Conservation (phyloP, 345 rosid species). For the Pistacia integerrima region DNA sequence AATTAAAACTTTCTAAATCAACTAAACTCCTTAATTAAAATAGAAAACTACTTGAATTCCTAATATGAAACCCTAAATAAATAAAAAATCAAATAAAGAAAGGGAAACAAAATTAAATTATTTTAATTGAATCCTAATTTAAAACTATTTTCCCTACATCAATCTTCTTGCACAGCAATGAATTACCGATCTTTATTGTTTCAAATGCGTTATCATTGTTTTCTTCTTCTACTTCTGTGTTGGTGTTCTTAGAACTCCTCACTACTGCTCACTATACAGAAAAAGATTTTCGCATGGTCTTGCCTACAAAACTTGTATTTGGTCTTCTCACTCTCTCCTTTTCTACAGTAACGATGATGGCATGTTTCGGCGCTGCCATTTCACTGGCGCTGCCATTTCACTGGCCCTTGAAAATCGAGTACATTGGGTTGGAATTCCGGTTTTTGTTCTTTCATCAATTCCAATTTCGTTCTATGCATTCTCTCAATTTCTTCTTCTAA, state of each 20-base stretch:
- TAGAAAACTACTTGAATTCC: too few species aligned
- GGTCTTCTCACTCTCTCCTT: background rate
- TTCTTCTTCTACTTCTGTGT: background rate
- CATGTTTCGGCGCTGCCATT: background rate
- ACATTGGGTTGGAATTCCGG: background rate
- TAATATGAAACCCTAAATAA: too few species aligned
- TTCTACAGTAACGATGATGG: background rate
- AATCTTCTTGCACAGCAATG: background rate
- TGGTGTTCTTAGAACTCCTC: background rate
- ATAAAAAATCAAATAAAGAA: too few species aligned
- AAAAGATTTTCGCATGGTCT: background rate
- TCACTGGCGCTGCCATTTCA: background rate
- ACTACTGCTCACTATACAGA: background rate
- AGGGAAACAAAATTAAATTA: too few species aligned
- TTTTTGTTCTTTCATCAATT: background rate
- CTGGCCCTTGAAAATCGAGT: background rate
- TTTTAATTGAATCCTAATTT: too few species aligned
- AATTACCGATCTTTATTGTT: background rate
- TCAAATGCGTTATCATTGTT: background rate
- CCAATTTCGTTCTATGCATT: background rate
- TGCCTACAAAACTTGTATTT: background rate
- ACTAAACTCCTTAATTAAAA: too few species aligned
- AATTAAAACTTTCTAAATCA: too few species aligned
- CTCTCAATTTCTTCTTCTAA: background rate
- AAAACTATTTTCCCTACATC: background rate